A percentile compares a stretch with the other conserved stretches of the same genome.
Evolutionary conservation across 2,329 filamentous ascomycete species (phyloP).

Genomic region (Penicillium sp.): DNA sequence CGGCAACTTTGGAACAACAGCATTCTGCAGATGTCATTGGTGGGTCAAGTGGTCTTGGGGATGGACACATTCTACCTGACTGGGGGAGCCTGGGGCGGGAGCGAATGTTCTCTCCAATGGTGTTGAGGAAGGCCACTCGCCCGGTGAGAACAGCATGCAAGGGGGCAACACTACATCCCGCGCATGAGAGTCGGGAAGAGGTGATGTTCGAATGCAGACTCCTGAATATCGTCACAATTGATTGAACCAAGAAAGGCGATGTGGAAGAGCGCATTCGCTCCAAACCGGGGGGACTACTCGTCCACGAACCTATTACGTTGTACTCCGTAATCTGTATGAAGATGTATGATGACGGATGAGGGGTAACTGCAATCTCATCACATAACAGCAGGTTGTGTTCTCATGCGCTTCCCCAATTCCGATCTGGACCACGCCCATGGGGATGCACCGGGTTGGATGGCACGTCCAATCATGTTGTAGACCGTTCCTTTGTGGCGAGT

Average conservation of each 20-base stretch:
- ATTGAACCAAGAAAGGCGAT: neutral
- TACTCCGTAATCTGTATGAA: neutral
- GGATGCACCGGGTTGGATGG: slow-evolving; percentile 7
- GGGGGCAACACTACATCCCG: slow-evolving; percentile 9
- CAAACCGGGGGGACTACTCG: neutral
- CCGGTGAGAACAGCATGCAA: slow-evolving; percentile 15
- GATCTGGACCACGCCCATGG: slow-evolving; percentile 17
- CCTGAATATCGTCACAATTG: slow-evolving; percentile 7
- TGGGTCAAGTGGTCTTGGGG: neutral
- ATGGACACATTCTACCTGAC: neutral
- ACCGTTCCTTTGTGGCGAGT: slow-evolving; percentile 5
- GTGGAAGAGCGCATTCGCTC: neutral
- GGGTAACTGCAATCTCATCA: slow-evolving; percentile 16
- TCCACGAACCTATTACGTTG: neutral
- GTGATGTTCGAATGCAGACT: slow-evolving; percentile 4
- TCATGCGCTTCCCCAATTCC: slow-evolving; percentile 7
- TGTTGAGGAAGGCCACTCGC: neutral
- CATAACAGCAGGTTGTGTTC: slow-evolving; percentile 8
- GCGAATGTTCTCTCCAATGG: slow-evolving; percentile 9
- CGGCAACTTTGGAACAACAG: neutral
- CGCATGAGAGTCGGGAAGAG: slow-evolving; percentile 12
- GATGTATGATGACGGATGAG: slow-evolving; percentile 15
- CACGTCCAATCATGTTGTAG: slow-evolving; percentile 6
- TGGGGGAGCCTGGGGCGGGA: neutral
- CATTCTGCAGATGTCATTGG: neutral